Evolutionary conservation across 2,329 filamentous ascomycete species (phyloP).

Genomic region (Colletotrichum chlorophyti): DNA sequence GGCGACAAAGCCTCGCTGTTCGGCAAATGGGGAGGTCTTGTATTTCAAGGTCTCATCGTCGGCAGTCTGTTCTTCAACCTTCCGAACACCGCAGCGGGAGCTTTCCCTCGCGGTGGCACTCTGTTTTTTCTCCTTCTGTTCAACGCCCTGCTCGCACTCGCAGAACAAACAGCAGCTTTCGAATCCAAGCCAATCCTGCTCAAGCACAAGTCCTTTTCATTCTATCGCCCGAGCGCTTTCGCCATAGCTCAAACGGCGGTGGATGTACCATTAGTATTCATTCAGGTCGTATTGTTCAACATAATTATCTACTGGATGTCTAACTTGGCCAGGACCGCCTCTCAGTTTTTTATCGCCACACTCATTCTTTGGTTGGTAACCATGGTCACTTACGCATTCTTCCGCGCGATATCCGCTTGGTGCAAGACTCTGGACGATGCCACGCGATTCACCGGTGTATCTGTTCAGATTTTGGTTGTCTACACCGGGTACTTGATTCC

Average conservation of each 20-base stretch:
- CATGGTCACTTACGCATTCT: slow-evolving; percentile 61
- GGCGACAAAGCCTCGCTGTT: slow-evolving; percentile 40
- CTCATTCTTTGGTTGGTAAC: slow-evolving; percentile 61
- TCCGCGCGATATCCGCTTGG: slow-evolving; percentile 55
- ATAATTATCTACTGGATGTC: slow-evolving; percentile 68
- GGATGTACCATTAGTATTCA: slow-evolving; percentile 61
- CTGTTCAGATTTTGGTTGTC: slow-evolving; percentile 36
- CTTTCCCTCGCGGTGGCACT: slow-evolving; percentile 66
- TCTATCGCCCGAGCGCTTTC: slow-evolving; percentile 68
- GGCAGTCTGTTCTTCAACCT: slow-evolving; percentile 40
- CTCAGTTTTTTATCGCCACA: slow-evolving; percentile 68
- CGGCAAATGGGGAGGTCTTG: slow-evolving; percentile 42
- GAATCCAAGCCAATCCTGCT: slow-evolving; percentile 68
- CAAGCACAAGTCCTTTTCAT: slow-evolving; percentile 75
- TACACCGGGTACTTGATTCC: slow-evolving; percentile 57
- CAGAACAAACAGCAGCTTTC: slow-evolving; percentile 68
- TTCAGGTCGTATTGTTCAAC: slow-evolving; percentile 65
- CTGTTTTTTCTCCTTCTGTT: slow-evolving; percentile 69
- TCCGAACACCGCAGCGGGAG: slow-evolving; percentile 48
- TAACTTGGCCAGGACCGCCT: slow-evolving; percentile 59
- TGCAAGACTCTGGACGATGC: slow-evolving; percentile 55
- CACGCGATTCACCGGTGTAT: slow-evolving; percentile 37
- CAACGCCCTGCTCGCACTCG: slow-evolving; percentile 66
- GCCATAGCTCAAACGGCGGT: slow-evolving; percentile 45
- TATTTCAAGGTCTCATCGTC: slow-evolving; percentile 42